Conservation (phyloP, 805 yeast genomes). For the Blastobotrys peoriensis region DNA sequence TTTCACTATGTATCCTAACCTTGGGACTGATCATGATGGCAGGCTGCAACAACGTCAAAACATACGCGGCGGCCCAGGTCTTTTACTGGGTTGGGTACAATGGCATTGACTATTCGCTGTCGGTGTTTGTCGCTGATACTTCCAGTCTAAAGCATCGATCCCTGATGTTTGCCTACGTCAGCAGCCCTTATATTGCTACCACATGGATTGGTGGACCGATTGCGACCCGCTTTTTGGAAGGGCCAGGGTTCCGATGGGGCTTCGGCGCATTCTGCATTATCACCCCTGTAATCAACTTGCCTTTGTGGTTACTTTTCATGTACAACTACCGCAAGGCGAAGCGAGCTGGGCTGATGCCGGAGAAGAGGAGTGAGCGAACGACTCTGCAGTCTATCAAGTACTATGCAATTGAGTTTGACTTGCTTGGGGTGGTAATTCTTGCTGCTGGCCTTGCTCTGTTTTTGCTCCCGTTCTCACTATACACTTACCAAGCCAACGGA, state of each 20-base stretch:
- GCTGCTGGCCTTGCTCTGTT: constrained; percentile 32
- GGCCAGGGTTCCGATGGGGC: constrained; percentile 43
- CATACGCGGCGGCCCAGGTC: constrained; percentile 47
- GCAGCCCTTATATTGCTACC: constrained; percentile 31
- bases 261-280: constrained; percentile 44
- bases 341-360: constrained; percentile 21
- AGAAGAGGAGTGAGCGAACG: constrained; percentile 18
- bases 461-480: constrained; percentile 36
- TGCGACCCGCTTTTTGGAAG: constrained; percentile 23
- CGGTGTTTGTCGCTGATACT: constrained; percentile 53
- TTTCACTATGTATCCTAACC: constrained; percentile 44
- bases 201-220: constrained; percentile 30
- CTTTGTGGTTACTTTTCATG: constrained; percentile 27
- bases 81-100: constrained; percentile 45
- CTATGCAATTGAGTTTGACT: constrained; percentile 33
- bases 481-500: constrained; percentile 27
- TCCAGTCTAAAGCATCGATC: constrained; percentile 46
- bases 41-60: constrained; percentile 46
- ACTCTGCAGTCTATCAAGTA: constrained; percentile 16
- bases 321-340: constrained; percentile 28
- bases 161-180: constrained; percentile 28
- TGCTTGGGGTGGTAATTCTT: constrained; percentile 32
- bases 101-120: constrained; percentile 48
- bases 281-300: constrained; percentile 33
- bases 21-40: constrained; percentile 54